These are phyloP conservation scores for Diacronema lutheri DNA, from an alignment of 78 protist genomes.

Conservation along the genomic window DNA sequence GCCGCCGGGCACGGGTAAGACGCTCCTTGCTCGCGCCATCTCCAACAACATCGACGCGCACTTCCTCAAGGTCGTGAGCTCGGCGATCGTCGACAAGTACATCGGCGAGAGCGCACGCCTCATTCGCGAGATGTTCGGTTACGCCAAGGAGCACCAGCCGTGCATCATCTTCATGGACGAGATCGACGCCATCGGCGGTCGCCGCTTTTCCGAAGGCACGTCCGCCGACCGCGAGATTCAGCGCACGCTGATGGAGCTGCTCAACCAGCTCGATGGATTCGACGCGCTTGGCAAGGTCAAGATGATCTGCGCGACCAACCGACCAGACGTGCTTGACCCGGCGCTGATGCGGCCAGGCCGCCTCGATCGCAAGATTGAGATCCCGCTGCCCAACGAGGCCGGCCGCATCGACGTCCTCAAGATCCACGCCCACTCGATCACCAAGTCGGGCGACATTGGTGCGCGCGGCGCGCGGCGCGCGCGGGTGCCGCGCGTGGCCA, in stretches of 20 bases:
- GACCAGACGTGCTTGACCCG: slow-evolving; percentile 98
- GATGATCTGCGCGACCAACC: slow-evolving; percentile 98
- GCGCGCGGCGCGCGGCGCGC: too few relatives aligned
- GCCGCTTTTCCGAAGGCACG: slow-evolving; percentile 94
- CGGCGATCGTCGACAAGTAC: slow-evolving; percentile 99
- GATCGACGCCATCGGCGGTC: slow-evolving; percentile 99
- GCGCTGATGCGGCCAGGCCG: slow-evolving; percentile 93
- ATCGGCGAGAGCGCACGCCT: slow-evolving; percentile 99
- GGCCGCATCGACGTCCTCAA: slow-evolving; percentile 87
- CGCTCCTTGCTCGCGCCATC: slow-evolving; percentile 97
- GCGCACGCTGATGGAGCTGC: slow-evolving; percentile 98
- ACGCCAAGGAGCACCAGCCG: slow-evolving; percentile 96
- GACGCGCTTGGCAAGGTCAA: slow-evolving; percentile 93
- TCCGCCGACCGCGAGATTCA: slow-evolving; percentile 98
- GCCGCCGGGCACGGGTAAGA: slow-evolving; percentile 90
- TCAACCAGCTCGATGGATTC: slow-evolving; percentile 98
- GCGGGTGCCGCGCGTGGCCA: neutral
- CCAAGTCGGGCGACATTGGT: slow-evolving; percentile 87
- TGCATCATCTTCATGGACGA: slow-evolving; percentile 99
- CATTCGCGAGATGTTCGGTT: slow-evolving; percentile 99
- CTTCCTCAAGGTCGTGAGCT: slow-evolving; percentile 97
- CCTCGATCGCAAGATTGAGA: slow-evolving; percentile 91
- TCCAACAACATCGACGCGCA: slow-evolving; percentile 91
- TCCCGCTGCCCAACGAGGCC: slow-evolving; percentile 97
- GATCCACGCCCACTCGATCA: slow-evolving; percentile 92